Percentiles rank a stretch among this genome's conserved stretches.
Conservation (phyloP, 202 grass and related monocot species). For the Digitaria exilis region DNA sequence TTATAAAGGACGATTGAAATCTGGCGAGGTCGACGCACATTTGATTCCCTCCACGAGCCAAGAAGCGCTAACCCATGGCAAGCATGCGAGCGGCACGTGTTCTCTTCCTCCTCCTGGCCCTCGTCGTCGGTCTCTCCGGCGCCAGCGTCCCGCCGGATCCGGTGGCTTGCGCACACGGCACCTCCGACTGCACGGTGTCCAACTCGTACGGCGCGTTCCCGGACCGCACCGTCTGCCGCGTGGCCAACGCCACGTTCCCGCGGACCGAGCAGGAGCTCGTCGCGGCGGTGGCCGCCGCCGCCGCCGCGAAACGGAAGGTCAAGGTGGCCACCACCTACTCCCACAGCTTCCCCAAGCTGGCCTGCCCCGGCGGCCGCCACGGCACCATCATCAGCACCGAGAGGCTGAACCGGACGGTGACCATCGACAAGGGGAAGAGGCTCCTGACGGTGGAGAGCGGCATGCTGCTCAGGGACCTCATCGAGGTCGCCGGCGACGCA, state of each 20-base stretch:
- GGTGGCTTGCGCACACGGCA: neutral
- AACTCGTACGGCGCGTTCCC: neutral
- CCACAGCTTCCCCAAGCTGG: neutral
- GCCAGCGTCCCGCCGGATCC: neutral
- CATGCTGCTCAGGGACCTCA: conserved; percentile 33
- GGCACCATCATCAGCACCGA: conserved; percentile 38
- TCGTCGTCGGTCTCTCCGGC: neutral
- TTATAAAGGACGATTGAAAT: no score
- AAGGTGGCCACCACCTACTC: neutral
- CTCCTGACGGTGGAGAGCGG: conserved; percentile 49
- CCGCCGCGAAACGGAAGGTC: neutral
- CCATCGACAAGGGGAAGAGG: neutral
- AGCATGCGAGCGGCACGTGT: no score
- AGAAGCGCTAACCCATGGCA: no score
- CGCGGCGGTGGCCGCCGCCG: neutral
- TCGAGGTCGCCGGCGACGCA: conserved; percentile 29
- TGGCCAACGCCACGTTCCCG: neutral
- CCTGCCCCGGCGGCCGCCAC: conserved; percentile 41
- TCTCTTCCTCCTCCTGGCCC: neutral
- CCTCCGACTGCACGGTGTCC: neutral
- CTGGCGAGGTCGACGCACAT: no score
- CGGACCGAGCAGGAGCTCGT: neutral
- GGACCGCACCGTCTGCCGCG: neutral
- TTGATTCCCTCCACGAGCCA: no score
- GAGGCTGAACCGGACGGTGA: conserved; percentile 36